Evolutionary conservation across 192 early-diverging fungal genomes (phyloP), one percentile per base, ranked within the genome.

Genomic region (Mortierella alpina): DNA sequence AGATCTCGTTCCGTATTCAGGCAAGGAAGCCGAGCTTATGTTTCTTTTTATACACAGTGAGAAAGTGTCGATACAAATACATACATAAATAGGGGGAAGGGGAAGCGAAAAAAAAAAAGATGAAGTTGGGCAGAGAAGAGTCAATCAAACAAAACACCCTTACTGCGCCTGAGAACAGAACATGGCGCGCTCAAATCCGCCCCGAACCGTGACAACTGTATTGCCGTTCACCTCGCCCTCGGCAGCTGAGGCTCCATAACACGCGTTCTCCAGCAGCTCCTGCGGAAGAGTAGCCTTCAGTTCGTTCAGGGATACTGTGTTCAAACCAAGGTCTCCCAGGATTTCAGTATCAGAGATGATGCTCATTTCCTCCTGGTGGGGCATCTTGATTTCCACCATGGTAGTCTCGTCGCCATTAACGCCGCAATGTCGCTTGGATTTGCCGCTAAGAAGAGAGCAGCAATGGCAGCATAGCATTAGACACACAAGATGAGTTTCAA

Each of bases 261-360:
- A 41, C n/a, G 49, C 50, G 7, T 49, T 51, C 12, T 52, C 31
- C 18, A 75, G 23, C 49, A 52, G 40, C 22, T 75, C 66, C 12
- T 67, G 47, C 39, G 73, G 56, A 13, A 69, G 60, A 45, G 63
- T 57, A 9, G 58, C 49, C 46, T 64, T 61, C 12, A 69, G 48
- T 13, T 63, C 66, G 13, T 7, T 56, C 22, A 68, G 12, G 12
- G 58, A 44, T 31, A 69, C 54, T 1, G 59, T 60, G 54, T 68
- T 68, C 60, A 69, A 17, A 0, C 74, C 66, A 51, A 76, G n/a
- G 6, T 76, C 67, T 6, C 74, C 61, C 20, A 76, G 45, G 49
- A 76, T 64, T 40, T 76, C 74, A 0, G 74, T 76, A 55, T 76
- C 74, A 14, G 74, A 76, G 54, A 76, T 69, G n/a, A 76, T 63